Percentiles rank a stretch among this genome's conserved stretches.
These are phyloP conservation scores for Trichoderma citrinoviride DNA, from an alignment of 2,329 filamentous ascomycete species.

Conservation along the genomic window DNA sequence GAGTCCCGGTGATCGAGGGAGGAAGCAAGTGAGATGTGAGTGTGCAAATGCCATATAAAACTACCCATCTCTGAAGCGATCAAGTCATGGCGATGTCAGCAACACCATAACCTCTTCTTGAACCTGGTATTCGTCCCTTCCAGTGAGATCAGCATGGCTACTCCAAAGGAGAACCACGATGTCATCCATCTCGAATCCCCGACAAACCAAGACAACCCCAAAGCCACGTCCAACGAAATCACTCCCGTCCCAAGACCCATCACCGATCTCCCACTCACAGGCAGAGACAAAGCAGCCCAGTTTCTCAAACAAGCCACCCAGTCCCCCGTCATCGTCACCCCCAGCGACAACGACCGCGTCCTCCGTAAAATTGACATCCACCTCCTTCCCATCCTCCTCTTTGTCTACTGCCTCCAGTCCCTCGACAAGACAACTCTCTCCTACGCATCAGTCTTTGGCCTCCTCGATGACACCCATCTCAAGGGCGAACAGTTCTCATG, in stretches of 20 bases:
- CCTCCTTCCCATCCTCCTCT: slow-evolving; percentile 50
- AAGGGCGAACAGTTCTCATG: slow-evolving; percentile 58
- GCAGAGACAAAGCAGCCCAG: slow-evolving; percentile 47
- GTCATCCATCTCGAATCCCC: slow-evolving; percentile 15
- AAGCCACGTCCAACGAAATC: slow-evolving; percentile 3
- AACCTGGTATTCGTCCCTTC: not conserved
- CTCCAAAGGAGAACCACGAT: slow-evolving; percentile 17
- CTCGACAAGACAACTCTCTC: slow-evolving; percentile 44
- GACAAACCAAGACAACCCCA: not conserved
- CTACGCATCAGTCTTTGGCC: slow-evolving; percentile 63
- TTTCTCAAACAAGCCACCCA: slow-evolving; percentile 46
- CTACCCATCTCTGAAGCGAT: not conserved
- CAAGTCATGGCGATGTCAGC: not conserved
- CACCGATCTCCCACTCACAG: slow-evolving; percentile 11
- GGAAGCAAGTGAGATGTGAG: not conserved
- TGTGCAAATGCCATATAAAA: slow-evolving; percentile 9
- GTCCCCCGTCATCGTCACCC: slow-evolving; percentile 45
- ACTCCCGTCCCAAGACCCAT: not conserved
- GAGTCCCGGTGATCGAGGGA: not conserved
- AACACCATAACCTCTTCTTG: not conserved
- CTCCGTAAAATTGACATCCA: slow-evolving; percentile 48
- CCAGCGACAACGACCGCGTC: slow-evolving; percentile 49
- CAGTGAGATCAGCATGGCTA: slow-evolving; percentile 1
- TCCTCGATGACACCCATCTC: slow-evolving; percentile 52
- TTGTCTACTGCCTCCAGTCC: slow-evolving; percentile 47